Evolutionary conservation across 2,329 filamentous ascomycete species (phyloP), one percentile per base, ranked within the genome.

Genomic region (Nemania diffusa): DNA sequence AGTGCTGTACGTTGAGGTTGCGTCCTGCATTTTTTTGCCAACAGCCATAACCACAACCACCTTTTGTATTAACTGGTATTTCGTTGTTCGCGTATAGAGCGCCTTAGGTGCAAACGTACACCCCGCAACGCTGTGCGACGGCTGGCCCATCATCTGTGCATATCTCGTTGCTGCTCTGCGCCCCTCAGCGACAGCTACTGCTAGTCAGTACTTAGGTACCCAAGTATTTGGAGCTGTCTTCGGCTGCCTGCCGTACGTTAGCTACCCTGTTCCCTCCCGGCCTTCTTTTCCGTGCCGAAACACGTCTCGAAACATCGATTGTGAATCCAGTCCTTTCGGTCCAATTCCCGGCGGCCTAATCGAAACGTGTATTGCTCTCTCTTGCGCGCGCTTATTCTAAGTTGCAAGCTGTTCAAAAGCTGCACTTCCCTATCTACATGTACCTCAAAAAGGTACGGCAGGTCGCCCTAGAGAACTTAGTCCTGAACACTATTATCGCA

Each of bases 331-430:
- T 63, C 37, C 60, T 34, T 48, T 61, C 26, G 8, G 29, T n/a
- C 17, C 32, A 53, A 37, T 34, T 37, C 29, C 17, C 37, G 42
- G 20, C 51, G 50, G 63, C 59, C 56, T 26, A 4, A 53, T 63
- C 57, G 62, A 46, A 9, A 42, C 22, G 15, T 53, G 42, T 20
- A 22, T 22, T 59, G 51, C 40, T 46, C 42, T 57, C 32, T 29
- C 37, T 62, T 62, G 62, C 66, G 53, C 62, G 58, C 66, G 62
- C 62, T 58, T 64, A 57, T 62, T 29, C 22, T 22, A 56, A 44
- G 53, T 42, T 27, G 17, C 13, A 44, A 57, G 34, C 22, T 11
- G 55, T 46, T 27, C 37, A 24, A 8, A 22, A 24, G 20, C 8
- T 44, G 22, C 42, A 27, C 15, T 52, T 22, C 27, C 27, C 42